Base-by-base conservation (phyloP, 495 filamentous ascomycete species). In the Tuber aestivum region DNA sequence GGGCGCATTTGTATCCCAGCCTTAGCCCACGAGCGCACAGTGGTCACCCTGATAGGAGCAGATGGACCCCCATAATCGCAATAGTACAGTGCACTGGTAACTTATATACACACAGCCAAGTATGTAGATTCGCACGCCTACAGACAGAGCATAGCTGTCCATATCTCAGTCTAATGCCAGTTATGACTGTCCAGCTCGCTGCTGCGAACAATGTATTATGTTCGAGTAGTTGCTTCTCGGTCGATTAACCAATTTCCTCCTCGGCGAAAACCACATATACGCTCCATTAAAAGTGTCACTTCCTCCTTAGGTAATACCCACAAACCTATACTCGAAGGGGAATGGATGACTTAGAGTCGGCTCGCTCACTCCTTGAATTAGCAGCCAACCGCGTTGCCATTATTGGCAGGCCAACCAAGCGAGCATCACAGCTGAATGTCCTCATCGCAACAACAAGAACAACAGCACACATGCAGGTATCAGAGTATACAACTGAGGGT, bases 401-500 rank as follows among this genome's bases (percentile, higher is more conserved):
- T 32, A 32, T 7, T 56, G 1, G 23, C 10, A n/a, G 44, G 18
- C 44, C 44, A 45, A 0, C 50, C n/a, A 56, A 56, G n/a, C 50
- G 48, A 56, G 12, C 8, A n/a, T 56, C 23, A 56, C 48, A 6
- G 2, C n/a, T 32, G n/a, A 35, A 65, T 18, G 27, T 1, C 27
- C 56, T 65, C 27, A 3, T 16, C 56, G 27, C 56, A 18, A 18
- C 56, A 65, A 20, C 56, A 14, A 6, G 9, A 65, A 0, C 56
- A 16, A 65, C 56, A 40, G 7, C 14, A 65, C 27, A 35, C 4
- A 65, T 65, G 56, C 56, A 65, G 8, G 4, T 35, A 65, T 65
- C 56, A 35, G 32, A 32, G 27, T 65, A 65, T 35, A 65, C 56
- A 16, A 18, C 27, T 3, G 78, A 79, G 44, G 78, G 78, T 23